A percentile compares a stretch with the other conserved stretches of the same genome.
These are phyloP conservation scores for Phylloporus rhodoxanthus DNA, from an alignment of 768 basidiomycete genomes.

Conservation along the genomic window DNA sequence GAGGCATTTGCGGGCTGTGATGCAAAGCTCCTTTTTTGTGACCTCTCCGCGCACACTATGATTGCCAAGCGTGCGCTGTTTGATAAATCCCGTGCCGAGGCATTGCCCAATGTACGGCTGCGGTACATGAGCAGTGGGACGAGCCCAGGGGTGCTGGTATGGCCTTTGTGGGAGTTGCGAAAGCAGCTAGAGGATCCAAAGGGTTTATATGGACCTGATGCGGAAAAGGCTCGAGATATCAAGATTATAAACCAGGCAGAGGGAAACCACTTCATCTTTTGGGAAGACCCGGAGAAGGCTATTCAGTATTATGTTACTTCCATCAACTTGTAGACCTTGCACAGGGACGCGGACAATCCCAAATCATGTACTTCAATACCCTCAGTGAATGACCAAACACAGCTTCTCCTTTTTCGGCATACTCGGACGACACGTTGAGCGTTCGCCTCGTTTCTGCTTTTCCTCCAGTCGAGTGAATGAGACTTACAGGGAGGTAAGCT, in stretches of 20 bases:
- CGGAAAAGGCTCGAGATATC: neutral
- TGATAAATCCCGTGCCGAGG: slow-evolving; percentile 6
- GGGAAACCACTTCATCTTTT: slow-evolving; percentile 24
- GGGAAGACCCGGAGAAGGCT: slow-evolving; percentile 21
- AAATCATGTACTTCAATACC: no score
- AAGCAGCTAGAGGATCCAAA: neutral
- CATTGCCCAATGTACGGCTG: slow-evolving; percentile 5
- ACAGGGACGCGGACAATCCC: no score
- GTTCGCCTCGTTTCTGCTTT: no score
- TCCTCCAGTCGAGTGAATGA: no score
- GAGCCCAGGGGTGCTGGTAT: neutral
- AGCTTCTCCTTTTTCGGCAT: no score
- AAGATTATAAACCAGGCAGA: slow-evolving; percentile 10
- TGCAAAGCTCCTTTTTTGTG: no score
- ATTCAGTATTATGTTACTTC: slow-evolving; percentile 19
- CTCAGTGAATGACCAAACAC: no score
- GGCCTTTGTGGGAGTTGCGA: neutral
- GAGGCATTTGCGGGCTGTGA: no score
- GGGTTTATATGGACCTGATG: neutral
- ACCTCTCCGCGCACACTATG: no score
- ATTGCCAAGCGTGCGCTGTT: slow-evolving; percentile 13
- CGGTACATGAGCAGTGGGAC: slow-evolving; percentile 16
- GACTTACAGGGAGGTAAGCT: no score
- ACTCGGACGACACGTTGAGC: no score
- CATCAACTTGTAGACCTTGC: slow-evolving; percentile 11